Base-by-base conservation (phyloP, 768 basidiomycete genomes). In the Leccinellum luteum region DNA sequence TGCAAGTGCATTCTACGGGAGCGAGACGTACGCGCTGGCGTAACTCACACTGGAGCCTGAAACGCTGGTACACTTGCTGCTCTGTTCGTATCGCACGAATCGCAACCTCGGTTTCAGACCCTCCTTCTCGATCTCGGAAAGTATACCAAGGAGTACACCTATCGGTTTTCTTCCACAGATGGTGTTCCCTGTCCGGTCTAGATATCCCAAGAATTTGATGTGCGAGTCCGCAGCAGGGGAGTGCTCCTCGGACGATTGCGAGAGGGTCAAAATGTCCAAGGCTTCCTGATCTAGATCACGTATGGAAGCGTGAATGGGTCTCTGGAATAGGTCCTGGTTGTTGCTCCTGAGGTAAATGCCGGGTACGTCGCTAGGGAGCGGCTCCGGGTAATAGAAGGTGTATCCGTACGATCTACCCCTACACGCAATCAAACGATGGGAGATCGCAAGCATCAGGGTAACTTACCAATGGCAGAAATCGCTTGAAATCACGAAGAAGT, bases 101-200 rank as follows among this genome's bases (percentile, higher is more conserved):
- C 85, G 84, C 52, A 94, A 70, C 23, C 72, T 77, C 61, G 60
- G 51, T 27, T 58, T 63, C 58, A 56, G 66, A 48, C 70, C 55
- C 30, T 74, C 71, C 50, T 75, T 73, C 70, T 85, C 83, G 57
- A 95, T 68, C 4, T 73, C 73, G 6, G 83, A 65, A 50, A 98
- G 70, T 7, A 92, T 87, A 1, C 91, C 91, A 15, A 98, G 77
- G 2, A 99, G 76, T 5, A 98, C 91, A 0, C 94, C 92, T 52
- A 99, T 98, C 1, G 97, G 94, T 66, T 98, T 94, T 38, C 97
- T 80, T 3, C 97, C 97, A 69, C 97, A 99, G 47, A 99, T 97
- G 1, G 97, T 98, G 75, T 99, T 99, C 75, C 87, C 84, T 32
- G 92, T 95, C 57, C 78, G 74, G 13, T 75, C 68, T 2, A 93